Percentiles rank a stretch among this genome's conserved stretches.
Conservation (phyloP, 305 asterid species). For the Fraxinus platypoda region DNA sequence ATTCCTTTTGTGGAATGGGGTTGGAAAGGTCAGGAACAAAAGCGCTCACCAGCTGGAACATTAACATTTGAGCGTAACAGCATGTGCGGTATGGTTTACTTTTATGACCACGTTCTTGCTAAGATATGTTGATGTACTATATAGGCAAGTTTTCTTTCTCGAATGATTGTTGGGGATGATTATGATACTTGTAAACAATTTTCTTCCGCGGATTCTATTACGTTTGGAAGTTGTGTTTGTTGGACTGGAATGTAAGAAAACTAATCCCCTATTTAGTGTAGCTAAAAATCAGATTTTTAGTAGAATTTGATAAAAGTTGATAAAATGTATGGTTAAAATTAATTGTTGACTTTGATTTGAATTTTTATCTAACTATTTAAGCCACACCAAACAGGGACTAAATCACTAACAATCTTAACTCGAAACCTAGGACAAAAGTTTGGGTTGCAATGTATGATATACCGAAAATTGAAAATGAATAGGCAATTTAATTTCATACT, state of each 20-base stretch:
- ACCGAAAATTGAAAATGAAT: neutral
- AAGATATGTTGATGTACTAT: neutral
- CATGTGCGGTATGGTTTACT: conserved; percentile 74
- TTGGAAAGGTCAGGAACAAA: conserved; percentile 35
- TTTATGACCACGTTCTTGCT: neutral
- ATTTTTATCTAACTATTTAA: neutral
- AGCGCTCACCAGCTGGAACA: conserved; percentile 77
- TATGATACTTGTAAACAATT: neutral
- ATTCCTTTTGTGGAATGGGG: conserved; percentile 82
- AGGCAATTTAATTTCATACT: neutral
- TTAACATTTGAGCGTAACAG: conserved; percentile 65
- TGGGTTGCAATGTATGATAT: neutral
- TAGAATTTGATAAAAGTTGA: neutral
- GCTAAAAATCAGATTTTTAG: neutral
- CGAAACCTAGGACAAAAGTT: neutral
- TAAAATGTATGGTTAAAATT: neutral
- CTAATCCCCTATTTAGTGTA: neutral
- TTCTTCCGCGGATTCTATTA: neutral
- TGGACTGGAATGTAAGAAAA: neutral
- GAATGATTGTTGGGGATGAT: neutral
- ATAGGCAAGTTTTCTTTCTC: neutral
- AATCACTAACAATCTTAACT: neutral
- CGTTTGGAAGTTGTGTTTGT: neutral
- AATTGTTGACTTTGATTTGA: neutral
- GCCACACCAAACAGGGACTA: neutral